Percentiles rank a stretch among this genome's conserved stretches.
phyloP scores from a whole-genome alignment of 2,329 filamentous ascomycete species.

The Claviceps humidiphila region DNA sequence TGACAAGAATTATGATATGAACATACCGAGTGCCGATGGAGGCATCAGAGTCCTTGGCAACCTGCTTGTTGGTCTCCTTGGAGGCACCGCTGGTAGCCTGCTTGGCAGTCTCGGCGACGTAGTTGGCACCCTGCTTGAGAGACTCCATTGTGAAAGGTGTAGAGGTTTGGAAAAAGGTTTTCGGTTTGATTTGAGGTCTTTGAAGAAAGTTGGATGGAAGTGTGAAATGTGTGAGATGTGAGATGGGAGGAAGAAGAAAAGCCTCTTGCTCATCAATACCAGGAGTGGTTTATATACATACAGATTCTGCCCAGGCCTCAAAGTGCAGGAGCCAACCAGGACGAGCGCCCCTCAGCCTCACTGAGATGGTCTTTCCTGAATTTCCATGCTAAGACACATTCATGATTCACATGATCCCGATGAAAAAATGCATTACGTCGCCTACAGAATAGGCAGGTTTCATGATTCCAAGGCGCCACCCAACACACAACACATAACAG shows the following conservation, averaged over 20 bases:
- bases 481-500: too few species aligned
- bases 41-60: conserved; percentile 49
- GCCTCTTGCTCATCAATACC: neutral
- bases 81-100: conserved; percentile 39
- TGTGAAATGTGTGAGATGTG: neutral
- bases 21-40: conserved; percentile 38
- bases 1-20: too few species aligned
- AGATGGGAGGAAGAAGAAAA: neutral
- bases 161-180: neutral
- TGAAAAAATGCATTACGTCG: conserved; percentile 2
- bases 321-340: neutral
- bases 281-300: conserved; percentile 1
- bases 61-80: conserved; percentile 59
- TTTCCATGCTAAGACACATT: neutral
- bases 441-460: neutral
- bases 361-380: neutral
- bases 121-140: conserved; percentile 50
- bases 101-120: conserved; percentile 50
- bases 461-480: neutral
- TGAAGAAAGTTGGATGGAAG: neutral
- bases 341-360: neutral
- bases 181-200: conserved; percentile 5
- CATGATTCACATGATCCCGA: neutral
- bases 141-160: conserved; percentile 32
- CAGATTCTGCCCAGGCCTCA: neutral